Percentiles rank a stretch among this genome's conserved stretches.
Evolutionary conservation across 768 basidiomycete genomes (phyloP).

Genomic region (Clitopilus hobsonii): DNA sequence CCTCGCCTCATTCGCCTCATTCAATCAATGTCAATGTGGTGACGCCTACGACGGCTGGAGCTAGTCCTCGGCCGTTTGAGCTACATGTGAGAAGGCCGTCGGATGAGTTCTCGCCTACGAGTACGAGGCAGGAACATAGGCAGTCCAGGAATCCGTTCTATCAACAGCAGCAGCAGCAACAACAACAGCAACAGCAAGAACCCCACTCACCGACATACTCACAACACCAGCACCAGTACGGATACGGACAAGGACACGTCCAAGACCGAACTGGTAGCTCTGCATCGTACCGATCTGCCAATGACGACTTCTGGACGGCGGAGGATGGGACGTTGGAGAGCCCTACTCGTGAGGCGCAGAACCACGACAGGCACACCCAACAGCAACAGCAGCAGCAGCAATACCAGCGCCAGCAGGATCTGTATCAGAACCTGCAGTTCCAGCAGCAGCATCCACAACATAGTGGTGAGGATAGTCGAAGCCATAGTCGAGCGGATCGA

Average conservation of each 20-base stretch:
- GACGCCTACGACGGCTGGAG: background rate
- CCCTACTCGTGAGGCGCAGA: background rate
- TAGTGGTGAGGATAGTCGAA: background rate
- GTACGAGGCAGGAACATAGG: too few species aligned
- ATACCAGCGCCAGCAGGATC: background rate
- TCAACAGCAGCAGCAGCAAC: slow-evolving; percentile 4
- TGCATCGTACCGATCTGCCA: slow-evolving; percentile 40
- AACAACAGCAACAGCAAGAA: slow-evolving; percentile 5
- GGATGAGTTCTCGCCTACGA: slow-evolving; percentile 4
- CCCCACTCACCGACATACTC: too few species aligned
- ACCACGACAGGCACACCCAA: background rate
- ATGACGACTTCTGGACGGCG: slow-evolving; percentile 34
- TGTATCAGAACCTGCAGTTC: background rate
- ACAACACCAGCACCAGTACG: too few species aligned
- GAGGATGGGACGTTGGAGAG: slow-evolving; percentile 12
- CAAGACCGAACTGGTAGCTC: slow-evolving; percentile 31
- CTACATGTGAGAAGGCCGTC: slow-evolving; percentile 32
- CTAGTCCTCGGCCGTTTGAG: slow-evolving; percentile 25
- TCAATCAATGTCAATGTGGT: background rate
- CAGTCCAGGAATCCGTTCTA: background rate
- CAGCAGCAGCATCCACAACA: background rate
- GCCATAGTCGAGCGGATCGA: background rate
- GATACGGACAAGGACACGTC: slow-evolving; percentile 8
- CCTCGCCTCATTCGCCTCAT: slow-evolving; percentile 7
- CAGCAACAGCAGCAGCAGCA: background rate